phyloP scores from a whole-genome alignment of 768 basidiomycete species.

The Galerina marginata region DNA sequence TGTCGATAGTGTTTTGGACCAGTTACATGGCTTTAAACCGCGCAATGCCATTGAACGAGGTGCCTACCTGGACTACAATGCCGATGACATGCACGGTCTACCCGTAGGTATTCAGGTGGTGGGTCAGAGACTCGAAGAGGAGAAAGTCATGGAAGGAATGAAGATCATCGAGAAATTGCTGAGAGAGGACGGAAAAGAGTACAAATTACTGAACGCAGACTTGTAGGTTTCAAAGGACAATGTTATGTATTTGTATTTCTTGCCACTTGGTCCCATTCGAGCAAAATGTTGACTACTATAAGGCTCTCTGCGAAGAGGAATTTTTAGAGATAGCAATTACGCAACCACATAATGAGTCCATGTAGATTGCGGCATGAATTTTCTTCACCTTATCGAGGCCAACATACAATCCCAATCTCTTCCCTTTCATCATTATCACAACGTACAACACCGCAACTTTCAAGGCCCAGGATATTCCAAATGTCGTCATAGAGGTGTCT shows the following conservation, averaged over 20 bases:
- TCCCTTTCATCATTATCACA: constrained; percentile 3
- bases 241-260: background rate
- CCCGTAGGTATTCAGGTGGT: constrained; percentile 68
- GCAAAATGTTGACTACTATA: background rate
- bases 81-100: constrained; percentile 58
- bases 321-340: background rate
- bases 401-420: constrained; percentile 14
- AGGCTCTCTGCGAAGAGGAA: no score
- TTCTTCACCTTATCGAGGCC: background rate
- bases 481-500: constrained; percentile 15
- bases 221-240: background rate
- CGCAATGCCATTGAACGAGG: constrained; percentile 51
- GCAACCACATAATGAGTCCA: background rate
- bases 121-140: constrained; percentile 64
- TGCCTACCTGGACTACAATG: constrained; percentile 56
- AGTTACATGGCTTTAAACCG: constrained; percentile 37
- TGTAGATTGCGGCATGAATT: background rate
- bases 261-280: background rate
- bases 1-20: constrained; percentile 51
- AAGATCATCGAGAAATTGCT: constrained; percentile 50
- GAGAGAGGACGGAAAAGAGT: constrained; percentile 27
- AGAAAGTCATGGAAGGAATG: constrained; percentile 67
- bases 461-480: constrained; percentile 20
- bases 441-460: constrained; percentile 25
- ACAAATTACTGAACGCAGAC: constrained; percentile 12